Evolutionary conservation across 2,329 filamentous ascomycete species (phyloP), one percentile per base, ranked within the genome.

Genomic region (Botrytis aclada): DNA sequence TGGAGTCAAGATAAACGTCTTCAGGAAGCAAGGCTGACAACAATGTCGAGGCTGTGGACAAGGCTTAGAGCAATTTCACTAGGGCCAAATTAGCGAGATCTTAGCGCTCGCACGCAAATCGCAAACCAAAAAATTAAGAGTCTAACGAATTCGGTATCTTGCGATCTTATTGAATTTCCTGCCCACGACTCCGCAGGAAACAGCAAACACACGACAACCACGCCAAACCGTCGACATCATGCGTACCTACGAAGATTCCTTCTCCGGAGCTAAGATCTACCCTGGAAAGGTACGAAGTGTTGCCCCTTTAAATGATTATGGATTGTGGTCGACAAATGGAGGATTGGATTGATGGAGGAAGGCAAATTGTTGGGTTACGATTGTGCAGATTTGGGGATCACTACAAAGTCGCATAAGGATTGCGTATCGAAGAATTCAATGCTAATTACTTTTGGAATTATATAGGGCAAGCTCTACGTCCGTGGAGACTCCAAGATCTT

Each of bases 401-500:
- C 22, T 34, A 32, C 4, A 32, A 63, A 25, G 51, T n/a, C 29
- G 62, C 34, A 39, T 67, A 29, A 12, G 34, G 25, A 14, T 22
- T 9, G 25, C 20, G 34, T 41, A 41, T 32, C 43, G 56, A 70
- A 69, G 71, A 51, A 71, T 64, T 63, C 65, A 69, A 60, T 77
- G 79, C 80, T 81, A 78, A 72, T 72, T 34, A 81, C 73, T 64
- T 72, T 72, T 74, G 75, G 43, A 60, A 73, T 74, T 71, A 32
- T 77, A 78, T 84, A 98, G 96, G 96, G 96, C 89, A 98, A 98
- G 90, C 93, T 99, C 88, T 99, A 95, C 89, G 89, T 99, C 90
- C 94, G 96, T 87, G 95, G 95, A 84, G 96, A 99, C 90, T 97
- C 93, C 94, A 99, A 98, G 90, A 91, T 98, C 90, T 99, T 99